Evolutionary conservation across 257 asterid species (phyloP), one percentile per base, ranked within the genome.

Genomic region (Solanum pinnatisectum): DNA sequence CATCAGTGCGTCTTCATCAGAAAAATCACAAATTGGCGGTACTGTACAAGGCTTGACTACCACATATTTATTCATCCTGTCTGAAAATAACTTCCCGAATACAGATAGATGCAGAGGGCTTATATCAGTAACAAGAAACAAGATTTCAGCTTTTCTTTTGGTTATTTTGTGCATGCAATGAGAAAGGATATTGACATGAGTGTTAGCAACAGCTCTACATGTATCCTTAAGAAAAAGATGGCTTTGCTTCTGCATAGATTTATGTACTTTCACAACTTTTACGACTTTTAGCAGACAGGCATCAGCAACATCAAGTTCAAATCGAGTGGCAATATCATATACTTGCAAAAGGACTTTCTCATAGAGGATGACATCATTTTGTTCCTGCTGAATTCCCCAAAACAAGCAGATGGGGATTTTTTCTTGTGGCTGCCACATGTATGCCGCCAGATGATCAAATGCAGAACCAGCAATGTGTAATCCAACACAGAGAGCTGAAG

Each of bases 271-370:
- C 77, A 93, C 91, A 13, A 93, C 91, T 91, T 90, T 95, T 74
- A 94, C 88, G 87, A 98, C 98, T 89, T 95, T 94, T 59, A 95
- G 94, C 89, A 95, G 93, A 90, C 98, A 95, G 32, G 84, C 73
- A 92, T 95, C 94, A 79, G 94, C 96, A 90, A 91, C 89, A 77
- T 95, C 96, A 65, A 93, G 94, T 76, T 93, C 92, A 90, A 91
- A 85, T 84, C 42, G 89, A 73, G 87, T 35, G 88, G 93, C 91
- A 84, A 93, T 91, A 90, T 91, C 94, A 65, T 90, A 82, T 84
- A 95, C 91, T 76, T 90, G 93, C 87, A 74, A 88, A 92, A 92
- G 88, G 39, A 92, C 86, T 88, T 81, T 90, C 92, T 93, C 96
- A 56, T 94, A 93, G 65, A 91, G 90, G 78, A 86, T 52, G 90